phyloP scores from a whole-genome alignment of 257 asterid species.

The Solanum gracilifrons region DNA sequence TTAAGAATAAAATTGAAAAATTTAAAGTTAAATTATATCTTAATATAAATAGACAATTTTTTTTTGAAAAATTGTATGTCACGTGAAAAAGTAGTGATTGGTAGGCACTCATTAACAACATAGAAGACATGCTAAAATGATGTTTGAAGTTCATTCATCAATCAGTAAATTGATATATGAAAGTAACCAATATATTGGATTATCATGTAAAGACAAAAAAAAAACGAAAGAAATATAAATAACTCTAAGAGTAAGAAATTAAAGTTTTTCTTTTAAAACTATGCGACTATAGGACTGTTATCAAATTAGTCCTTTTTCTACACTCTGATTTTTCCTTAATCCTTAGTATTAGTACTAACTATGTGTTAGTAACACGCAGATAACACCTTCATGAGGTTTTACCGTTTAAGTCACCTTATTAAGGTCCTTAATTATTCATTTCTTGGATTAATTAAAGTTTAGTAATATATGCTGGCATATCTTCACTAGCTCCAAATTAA shows the following conservation, averaged over 20 bases:
- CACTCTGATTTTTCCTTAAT: too few relatives aligned
- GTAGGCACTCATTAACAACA: not conserved
- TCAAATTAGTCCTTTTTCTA: not conserved
- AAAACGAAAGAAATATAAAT: not conserved
- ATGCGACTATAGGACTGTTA: not conserved
- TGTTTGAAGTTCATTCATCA: not conserved
- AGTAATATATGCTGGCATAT: not conserved
- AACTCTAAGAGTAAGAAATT: not conserved
- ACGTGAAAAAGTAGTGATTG: not conserved
- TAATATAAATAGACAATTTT: too few relatives aligned
- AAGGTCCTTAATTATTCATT: not conserved
- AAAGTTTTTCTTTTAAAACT: not conserved
- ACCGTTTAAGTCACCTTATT: not conserved
- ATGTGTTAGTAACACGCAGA: not conserved
- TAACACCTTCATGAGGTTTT: not conserved
- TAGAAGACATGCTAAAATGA: too few relatives aligned
- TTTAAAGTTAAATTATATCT: too few relatives aligned
- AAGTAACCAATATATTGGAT: not conserved
- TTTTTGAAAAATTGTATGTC: too few relatives aligned
- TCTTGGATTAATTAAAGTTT: not conserved
- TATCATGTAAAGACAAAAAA: not conserved
- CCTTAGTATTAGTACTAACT: too few relatives aligned
- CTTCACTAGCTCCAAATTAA: not conserved
- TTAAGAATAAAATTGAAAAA: too few relatives aligned
- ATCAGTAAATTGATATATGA: not conserved